Evolutionary conservation across 2,329 filamentous ascomycete species (phyloP).

Genomic region (Coniella lustricola): DNA sequence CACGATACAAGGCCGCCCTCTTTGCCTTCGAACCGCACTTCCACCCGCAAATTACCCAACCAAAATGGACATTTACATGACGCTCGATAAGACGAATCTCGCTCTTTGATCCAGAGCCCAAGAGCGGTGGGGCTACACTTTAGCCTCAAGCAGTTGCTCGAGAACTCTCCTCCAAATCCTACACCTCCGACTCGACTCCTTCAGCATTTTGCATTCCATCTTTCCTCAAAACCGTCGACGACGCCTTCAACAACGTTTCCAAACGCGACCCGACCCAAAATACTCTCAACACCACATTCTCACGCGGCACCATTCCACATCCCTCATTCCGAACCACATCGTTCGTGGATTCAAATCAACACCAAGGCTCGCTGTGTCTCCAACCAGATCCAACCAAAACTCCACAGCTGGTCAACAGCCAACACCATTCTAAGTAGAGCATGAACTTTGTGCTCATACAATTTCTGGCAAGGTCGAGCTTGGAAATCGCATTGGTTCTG

Average conservation of each 20-base stretch:
- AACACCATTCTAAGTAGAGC: background rate
- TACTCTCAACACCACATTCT: background rate
- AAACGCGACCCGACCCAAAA: background rate
- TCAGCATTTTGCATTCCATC: background rate
- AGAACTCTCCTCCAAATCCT: background rate
- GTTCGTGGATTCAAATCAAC: too few species aligned
- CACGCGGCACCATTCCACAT: background rate
- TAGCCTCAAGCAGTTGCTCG: background rate
- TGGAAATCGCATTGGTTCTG: conserved; percentile 5
- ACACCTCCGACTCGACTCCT: background rate
- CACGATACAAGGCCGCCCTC: background rate
- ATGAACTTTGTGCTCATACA: conserved; percentile 14
- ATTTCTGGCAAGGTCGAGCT: conserved; percentile 7
- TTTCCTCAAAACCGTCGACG: background rate
- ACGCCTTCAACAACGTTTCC: background rate
- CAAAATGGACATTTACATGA: conserved; percentile 15
- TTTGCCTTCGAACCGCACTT: background rate
- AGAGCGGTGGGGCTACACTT: conserved; percentile 3
- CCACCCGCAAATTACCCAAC: background rate
- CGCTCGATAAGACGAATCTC: conserved; percentile 3
- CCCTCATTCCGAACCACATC: too few species aligned
- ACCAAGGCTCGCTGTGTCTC: background rate
- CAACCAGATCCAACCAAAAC: background rate
- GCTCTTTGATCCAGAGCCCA: conserved; percentile 15
- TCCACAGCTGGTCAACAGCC: background rate